Percentiles rank a stretch among this genome's conserved stretches.
phyloP scores from a whole-genome alignment of 108 stramenopile species.

The Pseudonitzschia multiseries region DNA sequence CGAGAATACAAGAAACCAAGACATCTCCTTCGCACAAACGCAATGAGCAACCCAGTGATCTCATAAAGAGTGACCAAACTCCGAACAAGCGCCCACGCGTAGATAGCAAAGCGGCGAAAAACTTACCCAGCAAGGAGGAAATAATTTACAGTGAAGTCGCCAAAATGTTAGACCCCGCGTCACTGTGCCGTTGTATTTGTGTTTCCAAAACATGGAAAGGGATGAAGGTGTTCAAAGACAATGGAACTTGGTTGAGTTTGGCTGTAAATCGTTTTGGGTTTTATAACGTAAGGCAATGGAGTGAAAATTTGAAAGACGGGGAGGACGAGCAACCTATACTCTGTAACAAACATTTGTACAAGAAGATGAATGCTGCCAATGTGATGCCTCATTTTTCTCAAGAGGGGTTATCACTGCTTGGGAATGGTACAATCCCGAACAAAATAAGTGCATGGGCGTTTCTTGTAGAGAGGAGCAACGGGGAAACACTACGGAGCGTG shows the following conservation, averaged over 20 bases:
- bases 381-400: constrained; percentile 57
- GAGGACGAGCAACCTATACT: constrained; percentile 34
- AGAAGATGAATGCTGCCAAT: constrained; percentile 61
- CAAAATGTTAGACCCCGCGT: constrained; percentile 56
- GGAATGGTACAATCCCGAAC: constrained; percentile 52
- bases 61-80: not conserved
- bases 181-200: constrained; percentile 46
- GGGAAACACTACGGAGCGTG: constrained; percentile 80
- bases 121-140: constrained; percentile 15
- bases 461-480: constrained; percentile 78
- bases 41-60: constrained; percentile 9
- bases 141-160: constrained; percentile 20
- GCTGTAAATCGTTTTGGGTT: constrained; percentile 67
- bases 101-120: not conserved
- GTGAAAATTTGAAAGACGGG: constrained; percentile 52
- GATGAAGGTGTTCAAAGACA: constrained; percentile 42
- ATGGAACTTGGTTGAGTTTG: constrained; percentile 59
- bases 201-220: constrained; percentile 52
- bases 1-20: not conserved
- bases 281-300: constrained; percentile 68
- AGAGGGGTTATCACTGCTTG: constrained; percentile 45
- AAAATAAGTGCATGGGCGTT: constrained; percentile 71
- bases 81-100: constrained; percentile 18
- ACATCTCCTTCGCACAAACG: constrained; percentile 7
- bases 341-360: constrained; percentile 41